phyloP scores from a whole-genome alignment of 2,329 filamentous ascomycete genomes.

The Arthrocladium fulminans region DNA sequence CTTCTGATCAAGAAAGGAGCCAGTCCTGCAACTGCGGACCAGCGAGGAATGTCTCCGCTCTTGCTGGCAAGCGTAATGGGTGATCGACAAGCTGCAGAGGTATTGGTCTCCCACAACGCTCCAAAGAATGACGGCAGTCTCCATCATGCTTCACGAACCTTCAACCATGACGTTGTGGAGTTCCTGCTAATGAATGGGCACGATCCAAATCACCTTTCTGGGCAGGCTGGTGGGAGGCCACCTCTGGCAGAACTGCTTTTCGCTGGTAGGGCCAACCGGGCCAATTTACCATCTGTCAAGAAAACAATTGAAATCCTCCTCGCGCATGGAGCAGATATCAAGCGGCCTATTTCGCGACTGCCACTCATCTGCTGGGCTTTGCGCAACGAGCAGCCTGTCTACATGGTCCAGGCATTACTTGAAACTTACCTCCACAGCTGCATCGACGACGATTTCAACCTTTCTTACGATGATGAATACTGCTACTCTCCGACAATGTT shows the following conservation, averaged over 20 bases:
- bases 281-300: not conserved
- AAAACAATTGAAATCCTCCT: not conserved
- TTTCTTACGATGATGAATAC: not conserved
- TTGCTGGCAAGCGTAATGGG: not conserved
- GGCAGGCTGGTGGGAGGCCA: not conserved
- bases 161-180: not conserved
- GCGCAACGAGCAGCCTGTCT: not conserved
- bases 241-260: not conserved
- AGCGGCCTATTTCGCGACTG: not conserved
- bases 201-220: not conserved
- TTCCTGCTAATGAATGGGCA: not conserved
- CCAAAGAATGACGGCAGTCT: not conserved
- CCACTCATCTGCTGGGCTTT: not conserved
- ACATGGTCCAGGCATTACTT: not conserved
- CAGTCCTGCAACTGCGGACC: not conserved
- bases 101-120: not conserved
- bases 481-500: not conserved
- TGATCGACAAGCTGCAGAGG: not conserved
- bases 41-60: not conserved
- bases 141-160: not conserved
- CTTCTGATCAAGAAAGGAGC: not conserved
- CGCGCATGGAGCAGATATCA: not conserved
- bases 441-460: not conserved
- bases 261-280: not conserved
- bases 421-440: not conserved